A percentile compares a stretch with the other conserved stretches of the same genome.
phyloP scores from a whole-genome alignment of 768 basidiomycete genomes.

The Paxillus involutus region DNA sequence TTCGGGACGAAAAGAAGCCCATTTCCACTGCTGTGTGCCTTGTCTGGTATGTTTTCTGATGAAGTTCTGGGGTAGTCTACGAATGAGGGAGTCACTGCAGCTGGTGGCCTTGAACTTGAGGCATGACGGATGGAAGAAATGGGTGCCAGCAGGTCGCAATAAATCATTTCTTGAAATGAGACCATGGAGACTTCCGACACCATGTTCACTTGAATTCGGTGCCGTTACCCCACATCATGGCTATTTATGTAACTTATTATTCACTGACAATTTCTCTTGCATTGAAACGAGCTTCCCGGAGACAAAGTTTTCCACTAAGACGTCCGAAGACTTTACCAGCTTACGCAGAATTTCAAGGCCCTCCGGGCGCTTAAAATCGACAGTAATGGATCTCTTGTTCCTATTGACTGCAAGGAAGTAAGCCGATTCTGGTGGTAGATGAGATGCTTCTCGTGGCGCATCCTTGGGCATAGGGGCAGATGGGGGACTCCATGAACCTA shows the following conservation, averaged over 20 bases:
- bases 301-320: slow-evolving; percentile 88
- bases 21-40: slow-evolving; percentile 13
- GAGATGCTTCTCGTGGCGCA: slow-evolving; percentile 51
- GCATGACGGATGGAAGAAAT: slow-evolving; percentile 10
- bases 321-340: slow-evolving; percentile 72
- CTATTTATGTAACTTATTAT: no score
- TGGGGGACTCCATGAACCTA: slow-evolving; percentile 69
- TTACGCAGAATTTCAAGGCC: slow-evolving; percentile 75
- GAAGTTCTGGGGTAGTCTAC: background rate
- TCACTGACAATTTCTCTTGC: no score
- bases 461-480: slow-evolving; percentile 49
- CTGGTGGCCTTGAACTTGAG: background rate
- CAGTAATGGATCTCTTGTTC: slow-evolving; percentile 86
- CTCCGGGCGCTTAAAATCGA: slow-evolving; percentile 80
- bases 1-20: slow-evolving; percentile 34
- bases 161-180: slow-evolving; percentile 7
- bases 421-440: slow-evolving; percentile 86
- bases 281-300: slow-evolving; percentile 73
- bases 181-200: slow-evolving; percentile 27
- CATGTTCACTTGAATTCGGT: slow-evolving; percentile 16
- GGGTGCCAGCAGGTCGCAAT: slow-evolving; percentile 23
- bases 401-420: slow-evolving; percentile 90
- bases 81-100: slow-evolving; percentile 3
- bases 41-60: background rate
- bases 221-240: slow-evolving; percentile 1